phyloP scores from a whole-genome alignment of 495 filamentous ascomycete genomes.

The Bacidia rubella region DNA sequence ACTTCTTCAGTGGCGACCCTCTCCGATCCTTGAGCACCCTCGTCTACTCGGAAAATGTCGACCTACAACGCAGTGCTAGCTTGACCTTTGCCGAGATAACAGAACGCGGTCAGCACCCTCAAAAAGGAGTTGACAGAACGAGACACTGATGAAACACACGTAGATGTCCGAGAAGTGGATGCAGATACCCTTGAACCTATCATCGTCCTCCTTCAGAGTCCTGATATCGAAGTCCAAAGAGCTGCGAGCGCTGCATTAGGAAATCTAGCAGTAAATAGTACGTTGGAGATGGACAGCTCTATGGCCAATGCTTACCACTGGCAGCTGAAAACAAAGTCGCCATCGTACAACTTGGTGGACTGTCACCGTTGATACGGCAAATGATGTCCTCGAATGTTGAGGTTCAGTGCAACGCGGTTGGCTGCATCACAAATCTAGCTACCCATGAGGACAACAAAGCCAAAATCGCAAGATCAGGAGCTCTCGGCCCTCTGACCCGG shows the following conservation, averaged over 20 bases:
- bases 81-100: constrained; percentile 99
- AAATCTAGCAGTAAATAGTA: constrained; percentile 94
- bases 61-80: constrained; percentile 91
- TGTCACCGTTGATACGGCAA: constrained; percentile 85
- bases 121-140: neutral
- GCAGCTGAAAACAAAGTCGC: constrained; percentile 95
- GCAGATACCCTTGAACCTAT: constrained; percentile 91
- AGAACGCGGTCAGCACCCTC: constrained; percentile 62
- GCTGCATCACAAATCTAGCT: constrained; percentile 94
- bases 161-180: constrained; percentile 94
- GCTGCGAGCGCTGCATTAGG: constrained; percentile 92
- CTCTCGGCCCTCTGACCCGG: constrained; percentile 75
- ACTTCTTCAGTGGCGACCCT: constrained; percentile 97
- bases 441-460: constrained; percentile 99
- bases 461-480: constrained; percentile 91
- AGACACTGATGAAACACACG: neutral
- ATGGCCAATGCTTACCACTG: constrained; percentile 30
- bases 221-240: constrained; percentile 92
- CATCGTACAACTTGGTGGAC: constrained; percentile 82
- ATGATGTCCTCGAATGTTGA: constrained; percentile 99
- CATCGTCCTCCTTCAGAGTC: constrained; percentile 83
- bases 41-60: constrained; percentile 97
- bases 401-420: constrained; percentile 97
- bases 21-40: constrained; percentile 86
- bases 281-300: constrained; percentile 20